phyloP scores from a whole-genome alignment of 768 basidiomycete species.

The Pisolithus marmoratus region DNA sequence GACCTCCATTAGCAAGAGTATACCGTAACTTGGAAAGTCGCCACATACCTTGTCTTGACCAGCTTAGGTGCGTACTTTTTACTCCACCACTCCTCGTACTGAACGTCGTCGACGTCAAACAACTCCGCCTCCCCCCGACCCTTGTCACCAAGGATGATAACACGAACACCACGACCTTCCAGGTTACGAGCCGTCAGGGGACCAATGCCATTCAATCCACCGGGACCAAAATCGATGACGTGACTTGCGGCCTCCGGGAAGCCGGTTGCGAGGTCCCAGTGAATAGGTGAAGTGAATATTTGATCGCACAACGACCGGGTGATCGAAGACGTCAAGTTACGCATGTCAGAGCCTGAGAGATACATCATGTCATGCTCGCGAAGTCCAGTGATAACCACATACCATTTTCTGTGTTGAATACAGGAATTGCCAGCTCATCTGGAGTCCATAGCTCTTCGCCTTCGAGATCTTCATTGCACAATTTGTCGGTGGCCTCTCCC shows the following conservation, averaged over 20 bases:
- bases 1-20: background rate
- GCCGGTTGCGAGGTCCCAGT: constrained; percentile 86
- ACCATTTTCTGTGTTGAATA: constrained; percentile 94
- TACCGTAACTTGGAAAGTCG: background rate
- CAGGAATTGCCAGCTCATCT: constrained; percentile 70
- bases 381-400: constrained; percentile 24
- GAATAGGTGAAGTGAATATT: constrained; percentile 87
- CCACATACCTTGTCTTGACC: constrained; percentile 77
- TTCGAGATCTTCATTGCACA: constrained; percentile 68
- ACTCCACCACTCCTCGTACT: constrained; percentile 85
- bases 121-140: constrained; percentile 86
- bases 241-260: constrained; percentile 93
- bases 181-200: constrained; percentile 84
- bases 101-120: constrained; percentile 59
- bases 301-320: constrained; percentile 88
- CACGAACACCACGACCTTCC: constrained; percentile 89
- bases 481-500: constrained; percentile 62
- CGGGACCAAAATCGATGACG: constrained; percentile 94
- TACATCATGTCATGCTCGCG: constrained; percentile 9
- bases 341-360: constrained; percentile 74
- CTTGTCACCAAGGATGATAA: constrained; percentile 87
- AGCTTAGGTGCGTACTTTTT: constrained; percentile 82
- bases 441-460: constrained; percentile 75
- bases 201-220: constrained; percentile 90
- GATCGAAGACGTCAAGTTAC: constrained; percentile 60